Percentiles rank a stretch among this genome's conserved stretches.
These are phyloP conservation scores for Atalantia buxifolia DNA, from an alignment of 345 rosid genomes.

Conservation along the genomic window DNA sequence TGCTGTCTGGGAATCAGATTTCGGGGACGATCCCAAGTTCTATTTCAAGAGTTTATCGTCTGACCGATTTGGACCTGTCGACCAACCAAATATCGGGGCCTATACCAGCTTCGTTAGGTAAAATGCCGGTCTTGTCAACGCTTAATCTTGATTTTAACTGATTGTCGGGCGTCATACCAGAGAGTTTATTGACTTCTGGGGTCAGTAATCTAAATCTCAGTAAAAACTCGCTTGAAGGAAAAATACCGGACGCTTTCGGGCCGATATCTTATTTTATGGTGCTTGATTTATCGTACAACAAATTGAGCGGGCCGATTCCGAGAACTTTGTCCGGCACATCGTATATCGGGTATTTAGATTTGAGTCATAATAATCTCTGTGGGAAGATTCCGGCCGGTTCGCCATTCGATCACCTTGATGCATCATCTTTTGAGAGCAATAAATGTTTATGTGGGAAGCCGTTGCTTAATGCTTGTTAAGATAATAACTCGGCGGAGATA, in stretches of 20 bases:
- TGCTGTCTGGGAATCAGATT: conserved; percentile 59
- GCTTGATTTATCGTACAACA: conserved; percentile 65
- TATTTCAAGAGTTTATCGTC: conserved; percentile 58
- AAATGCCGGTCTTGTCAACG: conserved; percentile 74
- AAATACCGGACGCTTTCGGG: conserved; percentile 71
- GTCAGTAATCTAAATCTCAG: conserved; percentile 65
- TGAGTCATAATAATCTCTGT: conserved; percentile 85
- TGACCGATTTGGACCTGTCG: conserved; percentile 82
- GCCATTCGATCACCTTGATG: conserved; percentile 86
- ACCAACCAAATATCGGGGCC: conserved; percentile 52
- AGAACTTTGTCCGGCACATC: conserved; percentile 48
- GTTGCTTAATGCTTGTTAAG: conserved; percentile 41
- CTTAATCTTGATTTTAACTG: conserved; percentile 72
- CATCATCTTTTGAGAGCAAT: conserved; percentile 62
- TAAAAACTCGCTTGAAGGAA: conserved; percentile 51
- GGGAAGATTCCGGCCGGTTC: conserved; percentile 72
- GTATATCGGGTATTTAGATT: conserved; percentile 75
- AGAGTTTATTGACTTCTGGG: conserved; percentile 49
- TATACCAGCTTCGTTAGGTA: conserved; percentile 64
- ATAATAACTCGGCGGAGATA: not conserved
- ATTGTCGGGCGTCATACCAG: conserved; percentile 54
- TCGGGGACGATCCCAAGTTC: conserved; percentile 59
- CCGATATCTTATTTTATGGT: conserved; percentile 67
- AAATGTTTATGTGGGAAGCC: conserved; percentile 91
- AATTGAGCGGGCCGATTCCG: conserved; percentile 62